These are phyloP conservation scores for Fusarium denticulatum DNA, from an alignment of 2,329 filamentous ascomycete genomes.

Conservation along the genomic window DNA sequence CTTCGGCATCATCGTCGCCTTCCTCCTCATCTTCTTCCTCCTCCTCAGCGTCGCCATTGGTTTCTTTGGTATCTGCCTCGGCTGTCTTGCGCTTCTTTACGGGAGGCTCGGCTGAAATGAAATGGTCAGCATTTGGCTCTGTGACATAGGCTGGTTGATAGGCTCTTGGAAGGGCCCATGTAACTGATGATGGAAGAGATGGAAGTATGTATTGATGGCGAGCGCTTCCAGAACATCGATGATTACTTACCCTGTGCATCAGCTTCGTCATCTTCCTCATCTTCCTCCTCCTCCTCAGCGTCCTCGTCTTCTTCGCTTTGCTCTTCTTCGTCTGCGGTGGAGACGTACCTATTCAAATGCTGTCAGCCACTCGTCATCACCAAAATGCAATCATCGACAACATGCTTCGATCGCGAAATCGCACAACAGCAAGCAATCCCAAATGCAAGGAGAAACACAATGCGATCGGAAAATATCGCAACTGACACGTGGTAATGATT, in stretches of 20 bases:
- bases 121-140: not conserved
- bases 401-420: not conserved
- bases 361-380: slow-evolving; percentile 26
- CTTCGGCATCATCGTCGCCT: slow-evolving; percentile 44
- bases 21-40: slow-evolving; percentile 48
- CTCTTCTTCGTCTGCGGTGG: slow-evolving; percentile 54
- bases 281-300: slow-evolving; percentile 51
- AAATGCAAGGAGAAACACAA: not conserved
- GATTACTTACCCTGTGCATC: slow-evolving; percentile 50
- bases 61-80: slow-evolving; percentile 45
- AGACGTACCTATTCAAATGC: slow-evolving; percentile 47
- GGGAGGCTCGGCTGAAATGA: slow-evolving; percentile 43
- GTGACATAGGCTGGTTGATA: not conserved
- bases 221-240: not conserved
- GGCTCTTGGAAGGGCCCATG: not conserved
- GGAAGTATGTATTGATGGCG: not conserved
- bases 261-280: slow-evolving; percentile 47
- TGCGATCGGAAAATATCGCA: not conserved
- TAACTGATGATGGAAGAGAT: not conserved
- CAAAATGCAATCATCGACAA: not conserved
- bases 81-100: slow-evolving; percentile 63
- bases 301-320: slow-evolving; percentile 54
- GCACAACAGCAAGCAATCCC: not conserved
- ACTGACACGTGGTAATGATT: not conserved
- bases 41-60: slow-evolving; percentile 49